Percentiles rank a stretch among this genome's conserved stretches.
Evolutionary conservation across 345 rosid species (phyloP).

Genomic region (Acer negundo): DNA sequence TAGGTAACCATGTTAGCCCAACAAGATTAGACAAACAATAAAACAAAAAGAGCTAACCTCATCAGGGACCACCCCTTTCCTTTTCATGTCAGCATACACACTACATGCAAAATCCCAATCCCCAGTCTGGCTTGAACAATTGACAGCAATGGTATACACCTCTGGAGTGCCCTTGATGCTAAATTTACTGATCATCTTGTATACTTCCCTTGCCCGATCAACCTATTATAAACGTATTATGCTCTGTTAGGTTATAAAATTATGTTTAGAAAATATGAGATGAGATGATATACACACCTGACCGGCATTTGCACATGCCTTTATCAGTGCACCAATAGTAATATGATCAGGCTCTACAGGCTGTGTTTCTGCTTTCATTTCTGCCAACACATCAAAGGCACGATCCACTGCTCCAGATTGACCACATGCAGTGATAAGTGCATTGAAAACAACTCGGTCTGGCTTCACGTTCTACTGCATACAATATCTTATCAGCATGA

Average conservation of each 20-base stretch:
- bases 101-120: slow-evolving; percentile 81
- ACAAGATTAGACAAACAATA: neutral
- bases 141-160: slow-evolving; percentile 84
- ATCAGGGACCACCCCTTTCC: slow-evolving; percentile 73
- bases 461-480: slow-evolving; percentile 98
- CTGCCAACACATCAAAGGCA: slow-evolving; percentile 96
- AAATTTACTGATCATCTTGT: slow-evolving; percentile 68
- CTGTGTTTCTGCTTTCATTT: slow-evolving; percentile 79
- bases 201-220: slow-evolving; percentile 78
- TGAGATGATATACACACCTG: slow-evolving; percentile 54
- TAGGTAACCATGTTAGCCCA: neutral
- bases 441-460: slow-evolving; percentile 97
- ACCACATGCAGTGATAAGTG: slow-evolving; percentile 96
- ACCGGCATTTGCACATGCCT: slow-evolving; percentile 85
- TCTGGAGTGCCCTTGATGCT: slow-evolving; percentile 89
- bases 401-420: slow-evolving; percentile 96
- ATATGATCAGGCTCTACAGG: slow-evolving; percentile 97
- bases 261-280: slow-evolving; percentile 1
- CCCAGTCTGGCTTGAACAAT: slow-evolving; percentile 81
- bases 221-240: slow-evolving; percentile 51
- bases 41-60: slow-evolving; percentile 54
- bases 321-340: slow-evolving; percentile 86
- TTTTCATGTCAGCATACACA: slow-evolving; percentile 76
- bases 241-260: slow-evolving; percentile 1
- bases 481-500: slow-evolving; percentile 49